Evolutionary conservation across 2,329 filamentous ascomycete genomes (phyloP), one percentile per base, ranked within the genome.

Genomic region (Fusarium sp.): DNA sequence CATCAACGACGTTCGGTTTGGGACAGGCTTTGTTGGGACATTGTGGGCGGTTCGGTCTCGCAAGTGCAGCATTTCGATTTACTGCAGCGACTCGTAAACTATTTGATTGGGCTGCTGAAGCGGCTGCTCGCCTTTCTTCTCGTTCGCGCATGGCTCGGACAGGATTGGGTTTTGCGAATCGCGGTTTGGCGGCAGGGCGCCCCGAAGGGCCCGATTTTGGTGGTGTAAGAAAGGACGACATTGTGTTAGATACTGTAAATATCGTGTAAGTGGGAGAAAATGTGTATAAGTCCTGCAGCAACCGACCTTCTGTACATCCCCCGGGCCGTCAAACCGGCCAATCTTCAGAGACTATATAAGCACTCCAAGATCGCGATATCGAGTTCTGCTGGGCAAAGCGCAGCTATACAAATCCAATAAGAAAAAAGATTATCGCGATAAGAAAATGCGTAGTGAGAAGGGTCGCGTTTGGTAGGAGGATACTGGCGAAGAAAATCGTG

Each of bases 1-100:
- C 89, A 72, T 90, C 88, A 55, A 87, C 83, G 52, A 91, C 86
- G 59, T 89, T 86, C 18, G 88, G 88, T 56, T 86, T 87, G n/a
- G 83, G 83, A 78, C 89, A 91, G 51, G 83, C 81, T 64, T 88
- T 86, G 76, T 90, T 90, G 15, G 87, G 87, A 78, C 88, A 90
- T 70, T 82, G 83, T 44, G 79, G 81, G 7, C 82, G 79, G 30
- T 79, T 75, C 1, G 79, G 78, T 18, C 76, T 66, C 53, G 81
- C 73, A 66, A 81, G 69, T 49, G 78, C 72, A 67, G 76, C 74
- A 58, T 72, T 73, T 52, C 78, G 73, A 60, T 78, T 75, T 30
- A 76, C 67, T 9, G 79, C 68, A n/a, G 78, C 75, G 5, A 80
- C 75, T 18, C 75, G 71, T 16, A 74, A 66, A 27, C 66, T 77